phyloP scores from a whole-genome alignment of 2,329 filamentous ascomycete species.

The Xylariales sp. region DNA sequence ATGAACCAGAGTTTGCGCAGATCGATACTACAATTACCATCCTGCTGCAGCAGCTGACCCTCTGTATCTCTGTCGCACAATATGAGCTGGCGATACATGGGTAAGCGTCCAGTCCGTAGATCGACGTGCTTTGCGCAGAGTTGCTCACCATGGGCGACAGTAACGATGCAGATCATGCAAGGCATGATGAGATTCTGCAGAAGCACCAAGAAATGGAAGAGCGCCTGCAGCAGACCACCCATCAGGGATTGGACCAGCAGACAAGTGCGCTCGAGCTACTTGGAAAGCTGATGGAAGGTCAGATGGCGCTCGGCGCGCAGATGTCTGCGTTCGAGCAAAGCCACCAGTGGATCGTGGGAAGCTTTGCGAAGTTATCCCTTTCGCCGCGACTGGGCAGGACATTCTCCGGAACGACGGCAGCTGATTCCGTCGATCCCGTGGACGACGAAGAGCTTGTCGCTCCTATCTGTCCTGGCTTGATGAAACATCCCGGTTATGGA shows the following conservation, averaged over 20 bases:
- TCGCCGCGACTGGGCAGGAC: background rate
- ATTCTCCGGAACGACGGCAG: background rate
- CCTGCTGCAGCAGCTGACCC: background rate
- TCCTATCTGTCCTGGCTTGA: background rate
- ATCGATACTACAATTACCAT: background rate
- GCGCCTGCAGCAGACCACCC: background rate
- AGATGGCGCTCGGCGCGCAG: background rate
- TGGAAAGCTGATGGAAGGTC: background rate
- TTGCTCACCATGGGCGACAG: no score
- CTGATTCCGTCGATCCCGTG: background rate
- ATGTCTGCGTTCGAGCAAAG: background rate
- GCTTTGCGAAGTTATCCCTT: background rate
- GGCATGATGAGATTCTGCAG: background rate
- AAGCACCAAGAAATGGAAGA: background rate
- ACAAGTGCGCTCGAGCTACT: background rate
- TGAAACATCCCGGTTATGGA: background rate
- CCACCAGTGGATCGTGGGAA: background rate
- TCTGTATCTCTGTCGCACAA: background rate
- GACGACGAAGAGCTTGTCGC: background rate
- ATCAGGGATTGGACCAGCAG: background rate
- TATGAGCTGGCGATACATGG: background rate
- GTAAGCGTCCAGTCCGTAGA: background rate
- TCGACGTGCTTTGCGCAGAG: no score
- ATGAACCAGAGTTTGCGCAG: background rate
- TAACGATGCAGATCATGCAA: background rate